Evolutionary conservation across 2,329 filamentous ascomycete genomes (phyloP).

Genomic region (Fusarium scirpi): DNA sequence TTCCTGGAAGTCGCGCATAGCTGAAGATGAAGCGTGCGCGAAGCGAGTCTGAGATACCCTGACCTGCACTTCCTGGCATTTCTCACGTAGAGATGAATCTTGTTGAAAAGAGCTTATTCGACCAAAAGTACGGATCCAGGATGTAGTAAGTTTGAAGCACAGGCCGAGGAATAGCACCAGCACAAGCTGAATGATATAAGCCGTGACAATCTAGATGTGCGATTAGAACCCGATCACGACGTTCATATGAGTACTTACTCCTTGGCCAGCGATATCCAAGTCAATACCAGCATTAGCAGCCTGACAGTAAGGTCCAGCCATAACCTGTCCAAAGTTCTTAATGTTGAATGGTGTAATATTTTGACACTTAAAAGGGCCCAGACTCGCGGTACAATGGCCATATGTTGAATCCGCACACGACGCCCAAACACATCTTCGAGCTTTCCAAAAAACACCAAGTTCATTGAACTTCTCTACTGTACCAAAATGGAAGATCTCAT

Average conservation of each 20-base stretch:
- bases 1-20: slow-evolving; percentile 2
- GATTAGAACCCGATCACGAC: fast-evolving
- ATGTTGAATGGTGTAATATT: neutral
- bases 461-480: neutral
- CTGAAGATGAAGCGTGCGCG: neutral
- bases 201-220: neutral
- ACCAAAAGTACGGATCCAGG: neutral
- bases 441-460: neutral
- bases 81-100: fast-evolving
- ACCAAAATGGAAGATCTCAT: neutral
- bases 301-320: neutral
- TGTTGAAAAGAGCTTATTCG: neutral
- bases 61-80: neutral
- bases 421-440: neutral
- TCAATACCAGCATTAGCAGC: neutral
- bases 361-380: neutral
- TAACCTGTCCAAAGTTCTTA: neutral
- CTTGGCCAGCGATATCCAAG: neutral
- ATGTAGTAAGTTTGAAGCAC: neutral
- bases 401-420: slow-evolving; percentile 3
- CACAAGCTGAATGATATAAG: neutral
- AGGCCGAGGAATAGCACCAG: neutral
- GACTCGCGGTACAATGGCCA: neutral
- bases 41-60: neutral
- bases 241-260: neutral